Base-by-base conservation (phyloP, 1,139 yeast genomes). In the Geotrichum bryndzae region DNA sequence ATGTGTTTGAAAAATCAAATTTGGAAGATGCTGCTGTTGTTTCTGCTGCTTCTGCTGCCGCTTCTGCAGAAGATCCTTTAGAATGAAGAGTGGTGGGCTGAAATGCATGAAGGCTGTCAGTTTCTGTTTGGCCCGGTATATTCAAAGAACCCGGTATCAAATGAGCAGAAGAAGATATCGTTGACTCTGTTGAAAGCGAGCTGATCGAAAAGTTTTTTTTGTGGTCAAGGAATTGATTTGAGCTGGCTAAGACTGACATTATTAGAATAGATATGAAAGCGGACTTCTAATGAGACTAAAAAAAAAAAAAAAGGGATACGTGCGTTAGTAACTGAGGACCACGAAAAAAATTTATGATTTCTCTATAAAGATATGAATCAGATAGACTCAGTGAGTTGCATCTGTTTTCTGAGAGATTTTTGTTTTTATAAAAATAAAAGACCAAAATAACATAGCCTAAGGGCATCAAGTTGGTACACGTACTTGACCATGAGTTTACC, bases 1-100 rank as follows among this genome's bases (percentile, higher is more conserved):
- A 29, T n/a, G 23, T 27, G 29, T 54, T 48, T 25, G 51, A 54
- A 35, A 54, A 54, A 48, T 54, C 56, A 41, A 54, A 54, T n/a
- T 35, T 35, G 45, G 45, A 35, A 35, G 45, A 35, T 10, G 45
- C 45, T 35, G 15, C 45, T 35, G 11, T 18, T 18, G 18, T 18
- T 18, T 18, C 18, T 18, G 18, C 45, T 35, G 35, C 35, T 31
- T 31, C 35, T 31, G 35, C 35, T 31, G 35, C 35, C 10, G 45
- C 15, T 10, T 10, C 45, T 35, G 45, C 45, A 35, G 45, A 35
- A 11, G 38, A 38, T 23, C 45, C 50, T 23, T 54, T 54, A 38
- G 18, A 48, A 38, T 13, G 31, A 25, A 38, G 35, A 25, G 23
- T 54, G 38, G 57, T 54, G 57, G 57, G 57, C 25, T 54, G 41